phyloP scores from a whole-genome alignment of 768 basidiomycete genomes.

The Mycena polygramma region DNA sequence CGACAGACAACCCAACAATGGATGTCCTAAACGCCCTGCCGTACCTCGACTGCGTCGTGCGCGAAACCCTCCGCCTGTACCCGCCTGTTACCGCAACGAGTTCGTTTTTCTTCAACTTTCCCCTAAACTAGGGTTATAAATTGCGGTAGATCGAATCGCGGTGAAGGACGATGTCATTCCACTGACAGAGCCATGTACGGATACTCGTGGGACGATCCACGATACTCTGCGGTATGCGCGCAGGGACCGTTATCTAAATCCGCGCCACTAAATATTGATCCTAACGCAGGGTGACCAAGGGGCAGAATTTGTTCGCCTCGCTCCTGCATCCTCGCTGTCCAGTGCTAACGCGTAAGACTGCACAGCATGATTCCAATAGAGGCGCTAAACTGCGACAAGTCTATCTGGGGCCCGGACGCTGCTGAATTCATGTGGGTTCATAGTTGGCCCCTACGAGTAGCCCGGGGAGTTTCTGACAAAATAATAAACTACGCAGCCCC shows the following conservation, averaged over 20 bases:
- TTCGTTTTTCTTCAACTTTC: background rate
- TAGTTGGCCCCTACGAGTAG: background rate
- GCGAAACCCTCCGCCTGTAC: constrained; percentile 12
- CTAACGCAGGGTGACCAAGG: constrained; percentile 13
- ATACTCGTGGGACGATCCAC: constrained; percentile 43
- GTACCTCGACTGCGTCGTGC: constrained; percentile 66
- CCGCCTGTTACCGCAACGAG: constrained; percentile 12
- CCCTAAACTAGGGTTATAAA: background rate
- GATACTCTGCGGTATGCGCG: constrained; percentile 40
- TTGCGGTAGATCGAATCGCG: constrained; percentile 42
- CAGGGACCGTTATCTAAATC: background rate
- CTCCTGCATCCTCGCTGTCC: background rate
- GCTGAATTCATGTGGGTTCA: constrained; percentile 54
- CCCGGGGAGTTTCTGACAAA: background rate
- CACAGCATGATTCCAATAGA: constrained; percentile 27
- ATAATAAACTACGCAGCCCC: constrained; percentile 46
- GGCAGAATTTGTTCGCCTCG: constrained; percentile 4
- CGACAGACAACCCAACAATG: constrained; percentile 73
- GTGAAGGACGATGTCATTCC: constrained; percentile 51
- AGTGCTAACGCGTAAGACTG: background rate
- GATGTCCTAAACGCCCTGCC: constrained; percentile 74
- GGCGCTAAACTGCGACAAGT: constrained; percentile 51
- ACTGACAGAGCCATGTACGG: constrained; percentile 47
- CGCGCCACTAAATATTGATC: background rate
- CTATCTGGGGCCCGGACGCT: constrained; percentile 60